These are phyloP conservation scores for Paraphoma sp. DNA, from an alignment of 2,329 filamentous ascomycete species.

Conservation along the genomic window DNA sequence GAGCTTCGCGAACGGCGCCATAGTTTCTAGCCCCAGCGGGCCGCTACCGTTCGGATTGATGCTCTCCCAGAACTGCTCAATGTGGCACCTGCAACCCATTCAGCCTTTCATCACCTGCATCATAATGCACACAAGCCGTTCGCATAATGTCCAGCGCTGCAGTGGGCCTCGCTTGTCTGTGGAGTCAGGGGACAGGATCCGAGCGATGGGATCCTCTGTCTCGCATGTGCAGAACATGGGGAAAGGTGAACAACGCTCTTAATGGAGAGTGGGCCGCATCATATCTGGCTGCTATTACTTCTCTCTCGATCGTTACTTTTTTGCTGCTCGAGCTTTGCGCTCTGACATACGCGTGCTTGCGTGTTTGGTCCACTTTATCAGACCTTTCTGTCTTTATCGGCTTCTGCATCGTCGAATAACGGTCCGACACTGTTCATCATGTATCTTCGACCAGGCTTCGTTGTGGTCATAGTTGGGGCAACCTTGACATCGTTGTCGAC, in stretches of 20 bases:
- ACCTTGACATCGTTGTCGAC: slow-evolving; percentile 46
- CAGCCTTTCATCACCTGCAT: background rate
- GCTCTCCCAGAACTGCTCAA: background rate
- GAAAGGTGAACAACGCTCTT: slow-evolving; percentile 20
- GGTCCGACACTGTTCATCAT: slow-evolving; percentile 12
- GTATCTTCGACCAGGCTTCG: slow-evolving; percentile 40
- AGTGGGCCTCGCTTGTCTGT: slow-evolving; percentile 14
- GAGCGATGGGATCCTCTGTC: slow-evolving; percentile 16
- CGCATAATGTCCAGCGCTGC: slow-evolving; percentile 16
- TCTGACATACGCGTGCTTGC: slow-evolving; percentile 2
- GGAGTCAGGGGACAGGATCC: slow-evolving; percentile 19
- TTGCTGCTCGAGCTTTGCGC: slow-evolving; percentile 7
- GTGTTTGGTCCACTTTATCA: background rate
- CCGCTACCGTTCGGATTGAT: background rate
- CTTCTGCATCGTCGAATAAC: background rate
- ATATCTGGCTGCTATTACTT: slow-evolving; percentile 11
- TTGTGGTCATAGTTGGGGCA: slow-evolving; percentile 43
- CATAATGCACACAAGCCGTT: slow-evolving; percentile 8
- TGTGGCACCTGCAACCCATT: background rate
- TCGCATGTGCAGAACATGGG: slow-evolving; percentile 25
- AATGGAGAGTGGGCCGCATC: slow-evolving; percentile 12
- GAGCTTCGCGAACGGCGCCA: slow-evolving; percentile 1
- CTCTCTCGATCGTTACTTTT: slow-evolving; percentile 5
- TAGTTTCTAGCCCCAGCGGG: slow-evolving; percentile 15
- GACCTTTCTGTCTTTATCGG: background rate